A percentile compares a stretch with the other conserved stretches of the same genome.
phyloP scores from a whole-genome alignment of 2,329 filamentous ascomycete species.

The Didymella sp. region DNA sequence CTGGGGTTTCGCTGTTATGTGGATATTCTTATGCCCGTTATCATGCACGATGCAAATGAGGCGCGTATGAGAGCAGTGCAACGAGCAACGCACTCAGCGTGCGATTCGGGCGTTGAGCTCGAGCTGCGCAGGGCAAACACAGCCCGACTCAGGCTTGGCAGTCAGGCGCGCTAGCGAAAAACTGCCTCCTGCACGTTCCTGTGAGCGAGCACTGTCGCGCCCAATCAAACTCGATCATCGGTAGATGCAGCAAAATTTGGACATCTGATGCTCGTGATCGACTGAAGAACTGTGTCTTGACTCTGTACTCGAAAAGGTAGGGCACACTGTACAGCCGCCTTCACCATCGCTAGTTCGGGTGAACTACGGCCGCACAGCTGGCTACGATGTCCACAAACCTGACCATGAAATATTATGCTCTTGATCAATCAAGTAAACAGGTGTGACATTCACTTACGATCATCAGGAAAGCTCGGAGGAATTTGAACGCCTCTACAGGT shows the following conservation, averaged over 20 bases:
- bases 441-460: not conserved
- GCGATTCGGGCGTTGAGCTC: constrained; percentile 6
- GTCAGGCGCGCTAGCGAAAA: constrained; percentile 31
- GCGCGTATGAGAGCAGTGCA: not conserved
- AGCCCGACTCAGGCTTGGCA: constrained; percentile 14
- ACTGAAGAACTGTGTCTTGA: not conserved
- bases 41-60: not conserved
- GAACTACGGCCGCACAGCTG: not conserved
- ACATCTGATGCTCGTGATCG: not conserved
- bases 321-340: not conserved
- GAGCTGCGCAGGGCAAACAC: not conserved
- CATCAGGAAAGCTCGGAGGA: not conserved
- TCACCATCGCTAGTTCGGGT: not conserved
- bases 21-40: not conserved
- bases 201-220: not conserved
- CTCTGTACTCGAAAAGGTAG: not conserved
- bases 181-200: constrained; percentile 23
- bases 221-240: not conserved
- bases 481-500: not conserved
- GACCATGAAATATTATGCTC: too few relatives aligned
- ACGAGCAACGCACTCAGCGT: not conserved
- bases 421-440: not conserved
- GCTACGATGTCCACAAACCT: too few relatives aligned
- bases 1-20: not conserved
- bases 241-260: not conserved